Evolutionary conservation across 768 basidiomycete genomes (phyloP).

Genomic region (Rhizopogon sp.): DNA sequence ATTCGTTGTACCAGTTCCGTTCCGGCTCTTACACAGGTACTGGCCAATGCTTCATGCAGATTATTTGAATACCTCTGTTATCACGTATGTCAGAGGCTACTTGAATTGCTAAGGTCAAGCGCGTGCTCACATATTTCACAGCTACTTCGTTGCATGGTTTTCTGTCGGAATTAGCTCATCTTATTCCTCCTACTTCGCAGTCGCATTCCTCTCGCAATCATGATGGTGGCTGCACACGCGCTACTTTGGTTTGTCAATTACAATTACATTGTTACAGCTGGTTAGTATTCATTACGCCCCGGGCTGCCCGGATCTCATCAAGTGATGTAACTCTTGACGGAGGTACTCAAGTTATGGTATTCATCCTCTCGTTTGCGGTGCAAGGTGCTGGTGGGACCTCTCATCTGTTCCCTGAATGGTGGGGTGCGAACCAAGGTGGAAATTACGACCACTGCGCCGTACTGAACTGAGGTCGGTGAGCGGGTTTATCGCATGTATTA

Average conservation of each 20-base stretch:
- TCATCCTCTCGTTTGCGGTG: slow-evolving; percentile 45
- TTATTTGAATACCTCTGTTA: slow-evolving; percentile 25
- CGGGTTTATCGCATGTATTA: too few species aligned
- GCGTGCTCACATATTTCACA: slow-evolving; percentile 7
- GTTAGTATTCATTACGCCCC: slow-evolving; percentile 2
- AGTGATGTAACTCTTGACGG: slow-evolving; percentile 27
- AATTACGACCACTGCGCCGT: slow-evolving; percentile 14
- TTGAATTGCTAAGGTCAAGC: background rate
- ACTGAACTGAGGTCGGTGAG: too few species aligned
- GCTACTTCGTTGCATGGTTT: slow-evolving; percentile 13
- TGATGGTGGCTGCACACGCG: slow-evolving; percentile 35
- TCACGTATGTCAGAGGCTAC: slow-evolving; percentile 11
- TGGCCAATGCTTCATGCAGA: slow-evolving; percentile 27
- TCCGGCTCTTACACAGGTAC: slow-evolving; percentile 33
- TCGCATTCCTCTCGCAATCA: slow-evolving; percentile 30
- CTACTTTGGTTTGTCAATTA: slow-evolving; percentile 31
- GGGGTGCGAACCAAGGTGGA: slow-evolving; percentile 46
- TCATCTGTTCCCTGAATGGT: slow-evolving; percentile 47
- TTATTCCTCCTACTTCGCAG: slow-evolving; percentile 5
- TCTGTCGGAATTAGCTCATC: slow-evolving; percentile 25
- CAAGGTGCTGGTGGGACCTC: slow-evolving; percentile 44
- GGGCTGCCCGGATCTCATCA: background rate
- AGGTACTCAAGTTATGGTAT: slow-evolving; percentile 49
- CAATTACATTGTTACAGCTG: slow-evolving; percentile 39
- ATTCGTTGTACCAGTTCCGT: slow-evolving; percentile 32